Base-by-base conservation (phyloP, 1,284 basidiomycete species). In the Puccinia coronata region DNA sequence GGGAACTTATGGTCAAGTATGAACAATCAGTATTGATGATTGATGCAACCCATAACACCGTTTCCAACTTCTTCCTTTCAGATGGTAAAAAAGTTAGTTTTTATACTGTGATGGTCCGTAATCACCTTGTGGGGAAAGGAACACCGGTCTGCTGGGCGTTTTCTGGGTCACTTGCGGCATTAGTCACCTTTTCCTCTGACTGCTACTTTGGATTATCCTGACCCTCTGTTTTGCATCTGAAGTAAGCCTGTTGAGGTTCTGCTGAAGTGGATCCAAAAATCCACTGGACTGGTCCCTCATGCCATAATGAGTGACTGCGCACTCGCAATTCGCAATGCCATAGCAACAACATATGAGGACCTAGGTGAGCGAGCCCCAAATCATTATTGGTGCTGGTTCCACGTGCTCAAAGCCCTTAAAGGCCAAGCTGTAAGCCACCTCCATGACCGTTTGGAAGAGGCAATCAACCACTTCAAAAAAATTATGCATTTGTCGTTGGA, bases 331-430 rank as follows among this genome's bases (percentile, higher is more conserved):
- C 57, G n/a, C 2, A 28, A 16, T 20, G 57, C 57, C n/a, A 25
- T 61, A 16, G 5, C 25, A 12, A 4, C 16, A 5, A 20, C 34
- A 9, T 61, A n/a, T 61, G 28, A 4, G 8, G 57, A 61, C 23
- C 49, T 51, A 12, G 49, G 11, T 4, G 49, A 51, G 4, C 49
- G 4, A 51, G 49, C 49, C 8, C 49, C 57, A 61, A 18, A 61
- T 6, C 57, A 61, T 36, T 36, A 31, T 31, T 61, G 57, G 57
- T 61, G n/a, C n/a, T 61, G 12, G 57, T 61, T 61, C 20, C 57
- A 61, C 20, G 57, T 61, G n/a, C 34, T 61, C 28, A 61, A 61
- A 61, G 57, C 57, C 5, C 31, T 61, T 25, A 61, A 61, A 20
- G 25, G n/a, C 8, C 57, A 61, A 61, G 57, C 57, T 3, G 5